Base-by-base conservation (phyloP, 148 eudicot species). In the Arbutus unedo region DNA sequence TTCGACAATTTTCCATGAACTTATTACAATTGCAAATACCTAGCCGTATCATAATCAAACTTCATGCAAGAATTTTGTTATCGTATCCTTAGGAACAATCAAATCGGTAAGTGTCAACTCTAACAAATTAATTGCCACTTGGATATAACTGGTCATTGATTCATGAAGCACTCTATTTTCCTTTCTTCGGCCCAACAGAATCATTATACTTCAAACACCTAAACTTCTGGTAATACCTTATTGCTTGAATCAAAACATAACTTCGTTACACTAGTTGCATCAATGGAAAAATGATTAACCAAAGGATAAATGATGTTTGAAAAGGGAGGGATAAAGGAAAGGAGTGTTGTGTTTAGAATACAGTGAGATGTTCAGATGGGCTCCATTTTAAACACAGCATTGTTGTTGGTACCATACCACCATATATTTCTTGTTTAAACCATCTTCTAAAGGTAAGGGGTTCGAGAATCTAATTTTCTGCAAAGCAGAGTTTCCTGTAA, bases 1-100 rank as follows among this genome's bases (percentile, higher is more conserved):
- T 73, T 60, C 64, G 74, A 84, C 75, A 87, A 81, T 50, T 74
- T 60, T 21, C 78, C 25, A 55, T 23, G 41, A 60, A 41, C 44
- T 79, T 19, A 57, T 57, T n/a, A 80, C 10, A 74, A 71, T 38
- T 66, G 75, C 49, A 23, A 73, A 73, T 43, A 78, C 48, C 47
- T 49, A 14, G 8, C 50, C 57, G 73, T 11, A 74, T 81, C 67
- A 47, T 11, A 16, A 19, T 73, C 77, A 44, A 74, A 18, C 13
- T 19, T 47, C 53, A n/a, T 72, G 13, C 45, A 73, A 48, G 41
- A 8, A 74, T 6, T 59, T 19, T 59, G 5, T 23, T 18, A 59
- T 16, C n/a, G 4, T 59, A 4, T 23, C 23, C 23, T 18, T 18
- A 0, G 23, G 66, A 74, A 74, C 19, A 51, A 76, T 25, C 48